Percentiles rank a stretch among this genome's conserved stretches.
phyloP scores from a whole-genome alignment of 495 filamentous ascomycete genomes.

The Aspergillus taichungensis region DNA sequence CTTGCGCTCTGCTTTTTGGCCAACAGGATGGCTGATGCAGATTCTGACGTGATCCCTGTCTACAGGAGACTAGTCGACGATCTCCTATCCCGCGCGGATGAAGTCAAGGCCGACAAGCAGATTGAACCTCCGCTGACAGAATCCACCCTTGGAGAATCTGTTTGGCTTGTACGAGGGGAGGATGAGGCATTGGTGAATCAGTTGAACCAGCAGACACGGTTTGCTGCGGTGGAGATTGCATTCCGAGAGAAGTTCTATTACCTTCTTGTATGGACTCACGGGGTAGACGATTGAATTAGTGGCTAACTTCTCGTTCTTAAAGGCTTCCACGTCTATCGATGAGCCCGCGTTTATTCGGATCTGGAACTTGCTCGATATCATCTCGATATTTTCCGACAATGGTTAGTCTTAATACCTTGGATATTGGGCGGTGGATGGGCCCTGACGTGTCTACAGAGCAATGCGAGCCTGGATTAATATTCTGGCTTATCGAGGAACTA shows the following conservation, averaged over 20 bases:
- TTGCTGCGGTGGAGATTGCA: constrained; percentile 67
- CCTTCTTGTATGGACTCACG: constrained; percentile 49
- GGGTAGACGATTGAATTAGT: constrained; percentile 1
- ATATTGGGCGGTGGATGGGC: background rate
- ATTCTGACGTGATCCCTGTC: constrained; percentile 46
- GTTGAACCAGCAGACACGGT: constrained; percentile 37
- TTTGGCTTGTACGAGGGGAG: constrained; percentile 27
- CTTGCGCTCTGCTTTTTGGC: background rate
- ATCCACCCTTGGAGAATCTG: constrained; percentile 29
- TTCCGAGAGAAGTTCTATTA: constrained; percentile 69
- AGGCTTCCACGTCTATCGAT: constrained; percentile 64
- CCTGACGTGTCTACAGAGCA: constrained; percentile 46
- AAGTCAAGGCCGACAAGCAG: constrained; percentile 52
- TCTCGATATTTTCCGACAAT: constrained; percentile 75
- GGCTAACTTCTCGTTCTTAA: constrained; percentile 12
- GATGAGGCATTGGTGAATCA: constrained; percentile 16
- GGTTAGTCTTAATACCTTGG: constrained; percentile 32
- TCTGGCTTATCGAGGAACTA: constrained; percentile 89
- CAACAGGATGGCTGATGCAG: constrained; percentile 39
- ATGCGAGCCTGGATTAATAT: constrained; percentile 75
- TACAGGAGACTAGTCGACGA: constrained; percentile 48
- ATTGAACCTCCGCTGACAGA: constrained; percentile 75
- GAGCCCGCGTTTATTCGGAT: constrained; percentile 67
- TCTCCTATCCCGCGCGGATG: constrained; percentile 55
- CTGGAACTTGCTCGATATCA: constrained; percentile 89